phyloP scores from a whole-genome alignment of 208 protist genomes.

The Leishmania gerbilli region DNA sequence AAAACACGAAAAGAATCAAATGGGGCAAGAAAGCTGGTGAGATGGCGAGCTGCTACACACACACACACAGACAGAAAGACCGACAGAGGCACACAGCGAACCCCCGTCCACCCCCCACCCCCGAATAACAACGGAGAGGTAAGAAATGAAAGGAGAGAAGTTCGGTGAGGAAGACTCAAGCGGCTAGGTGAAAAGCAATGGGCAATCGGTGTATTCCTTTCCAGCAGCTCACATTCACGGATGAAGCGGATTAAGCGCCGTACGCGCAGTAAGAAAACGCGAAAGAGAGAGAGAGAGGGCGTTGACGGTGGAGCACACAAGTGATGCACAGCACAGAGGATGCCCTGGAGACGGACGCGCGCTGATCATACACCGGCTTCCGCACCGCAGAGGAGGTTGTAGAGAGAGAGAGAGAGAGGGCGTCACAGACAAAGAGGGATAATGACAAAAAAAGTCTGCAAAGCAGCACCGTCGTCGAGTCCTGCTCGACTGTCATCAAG shows the following conservation, averaged over 20 bases:
- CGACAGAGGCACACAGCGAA: neutral
- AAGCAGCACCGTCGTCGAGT: no score
- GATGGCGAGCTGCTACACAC: no score
- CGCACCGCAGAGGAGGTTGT: neutral
- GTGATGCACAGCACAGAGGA: neutral
- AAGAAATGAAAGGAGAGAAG: neutral
- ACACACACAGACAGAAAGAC: no score
- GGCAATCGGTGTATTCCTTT: neutral
- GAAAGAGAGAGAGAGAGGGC: neutral
- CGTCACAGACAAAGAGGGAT: neutral
- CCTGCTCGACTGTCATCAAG: no score
- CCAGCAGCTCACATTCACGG: neutral
- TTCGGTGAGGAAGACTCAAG: neutral
- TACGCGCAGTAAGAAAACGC: neutral
- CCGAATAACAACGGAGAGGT: neutral
- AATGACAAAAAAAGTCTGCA: neutral
- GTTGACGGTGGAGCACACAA: neutral
- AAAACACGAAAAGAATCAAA: neutral
- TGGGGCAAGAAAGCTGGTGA: no score
- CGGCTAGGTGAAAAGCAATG: neutral
- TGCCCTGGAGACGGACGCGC: neutral
- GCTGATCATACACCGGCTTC: neutral
- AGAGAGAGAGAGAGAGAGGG: neutral
- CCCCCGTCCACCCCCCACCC: no score
- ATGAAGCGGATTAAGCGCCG: neutral